Evolutionary conservation across 2,329 filamentous ascomycete genomes (phyloP), one percentile per base, ranked within the genome.

Genomic region (Cytospora piceae): DNA sequence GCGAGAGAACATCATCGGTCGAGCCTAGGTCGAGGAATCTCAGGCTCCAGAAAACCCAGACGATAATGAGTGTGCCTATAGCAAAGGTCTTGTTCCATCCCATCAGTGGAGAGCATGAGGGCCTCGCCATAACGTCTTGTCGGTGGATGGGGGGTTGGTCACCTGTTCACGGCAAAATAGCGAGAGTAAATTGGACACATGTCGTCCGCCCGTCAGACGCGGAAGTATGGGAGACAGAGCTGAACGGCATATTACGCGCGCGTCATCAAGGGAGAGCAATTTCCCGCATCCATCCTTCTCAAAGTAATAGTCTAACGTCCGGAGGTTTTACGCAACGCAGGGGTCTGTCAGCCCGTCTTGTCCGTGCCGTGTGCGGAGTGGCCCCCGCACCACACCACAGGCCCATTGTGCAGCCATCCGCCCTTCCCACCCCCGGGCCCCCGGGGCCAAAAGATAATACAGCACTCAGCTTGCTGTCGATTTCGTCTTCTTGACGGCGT

Each of bases 31-130:
- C n/a, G 37, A 58, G 51, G 27, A 17, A 65, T 4, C 51, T 55
- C 34, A 65, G 29, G 15, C 63, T 62, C 66, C 63, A 65, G 46
- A 59, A 17, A 4, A 67, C 29, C 66, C 66, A 67, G 37, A 67
- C 31, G 20, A 65, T 12, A 12, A 67, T 42, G 34, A 67, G 66
- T n/a, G 56, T 15, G 15, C 54, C 63, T 20, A 58, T 52, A 8
- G 63, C 66, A 20, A 62, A 37, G 2, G 58, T 58, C 58, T 57
- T 63, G 32, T 59, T 65, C 65, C 65, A 67, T 58, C 62, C 52
- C 53, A 63, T 55, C 51, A 60, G 27, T 14, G 64, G 52, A 22
- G 22, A 34, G 42, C 24, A 59, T 24, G 56, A 34, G 27, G 62
- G 20, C 31, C 56, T 66, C 32, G 55, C 60, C 64, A 66, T 66